Percentiles rank a stretch among this genome's conserved stretches.
These are phyloP conservation scores for Rhazya stricta DNA, from an alignment of 257 asterid species.

Conservation along the genomic window DNA sequence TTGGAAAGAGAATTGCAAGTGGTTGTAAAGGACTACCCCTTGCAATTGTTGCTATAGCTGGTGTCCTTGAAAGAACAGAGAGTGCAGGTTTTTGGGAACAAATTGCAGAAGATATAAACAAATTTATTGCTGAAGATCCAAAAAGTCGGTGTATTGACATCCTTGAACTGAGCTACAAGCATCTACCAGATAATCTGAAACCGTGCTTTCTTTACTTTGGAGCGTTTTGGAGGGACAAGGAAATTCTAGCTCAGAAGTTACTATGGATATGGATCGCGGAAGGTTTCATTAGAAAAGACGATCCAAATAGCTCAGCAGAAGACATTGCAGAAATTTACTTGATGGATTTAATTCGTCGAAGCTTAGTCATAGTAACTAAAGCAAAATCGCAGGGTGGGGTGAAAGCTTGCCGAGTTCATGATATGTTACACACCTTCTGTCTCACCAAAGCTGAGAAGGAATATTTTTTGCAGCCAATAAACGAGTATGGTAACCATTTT, in stretches of 20 bases:
- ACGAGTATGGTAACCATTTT: not conserved
- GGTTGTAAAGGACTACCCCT: slow-evolving; percentile 12
- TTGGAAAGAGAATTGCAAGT: slow-evolving; percentile 7
- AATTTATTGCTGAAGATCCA: slow-evolving; percentile 7
- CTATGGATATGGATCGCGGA: slow-evolving; percentile 18
- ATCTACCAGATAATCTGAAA: slow-evolving; percentile 12
- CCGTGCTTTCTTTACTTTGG: slow-evolving; percentile 16
- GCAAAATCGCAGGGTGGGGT: slow-evolving; percentile 5
- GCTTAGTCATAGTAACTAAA: slow-evolving; percentile 2
- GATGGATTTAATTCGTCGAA: slow-evolving; percentile 15
- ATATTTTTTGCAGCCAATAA: not conserved
- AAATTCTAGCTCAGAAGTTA: slow-evolving; percentile 7
- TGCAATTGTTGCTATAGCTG: slow-evolving; percentile 16
- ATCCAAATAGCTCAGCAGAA: slow-evolving; percentile 2
- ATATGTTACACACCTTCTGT: slow-evolving; percentile 10
- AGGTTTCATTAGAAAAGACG: slow-evolving; percentile 17
- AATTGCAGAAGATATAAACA: slow-evolving; percentile 5
- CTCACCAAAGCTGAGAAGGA: slow-evolving; percentile 5
- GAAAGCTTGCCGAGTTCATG: slow-evolving; percentile 16
- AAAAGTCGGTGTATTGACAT: slow-evolving; percentile 12
- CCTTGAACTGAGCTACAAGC: slow-evolving; percentile 15
- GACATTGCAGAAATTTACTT: slow-evolving; percentile 8
- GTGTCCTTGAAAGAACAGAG: slow-evolving; percentile 7
- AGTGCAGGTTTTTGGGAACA: slow-evolving; percentile 1
- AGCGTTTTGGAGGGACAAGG: slow-evolving; percentile 9